Percentiles rank a stretch among this genome's conserved stretches.
Conservation (phyloP, 1,284 basidiomycete genomes). For the Inonotus obliquus region DNA sequence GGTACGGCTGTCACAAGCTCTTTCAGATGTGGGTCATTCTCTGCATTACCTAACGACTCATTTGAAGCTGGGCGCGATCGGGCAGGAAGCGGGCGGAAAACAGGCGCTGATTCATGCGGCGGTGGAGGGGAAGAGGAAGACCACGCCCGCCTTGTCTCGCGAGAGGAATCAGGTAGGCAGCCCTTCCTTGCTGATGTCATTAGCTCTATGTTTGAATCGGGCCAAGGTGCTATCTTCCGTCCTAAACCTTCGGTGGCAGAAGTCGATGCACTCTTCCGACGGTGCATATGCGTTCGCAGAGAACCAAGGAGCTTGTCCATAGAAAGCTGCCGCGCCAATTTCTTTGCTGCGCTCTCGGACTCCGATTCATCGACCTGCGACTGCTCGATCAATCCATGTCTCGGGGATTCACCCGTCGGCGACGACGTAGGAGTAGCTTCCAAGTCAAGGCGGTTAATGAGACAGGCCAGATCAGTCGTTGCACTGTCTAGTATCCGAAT, state of each 20-base stretch:
- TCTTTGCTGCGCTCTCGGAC: slow-evolving; percentile 27
- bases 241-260: slow-evolving; percentile 34
- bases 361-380: background rate
- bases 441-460: slow-evolving; percentile 70
- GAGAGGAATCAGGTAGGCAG: slow-evolving; percentile 23
- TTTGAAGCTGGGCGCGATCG: slow-evolving; percentile 27
- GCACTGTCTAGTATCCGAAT: slow-evolving; percentile 68
- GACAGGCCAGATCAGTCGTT: slow-evolving; percentile 68
- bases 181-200: slow-evolving; percentile 24
- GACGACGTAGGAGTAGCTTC: slow-evolving; percentile 60
- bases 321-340: slow-evolving; percentile 28
- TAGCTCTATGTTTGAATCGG: slow-evolving; percentile 41
- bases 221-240: slow-evolving; percentile 63
- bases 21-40: background rate
- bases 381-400: background rate
- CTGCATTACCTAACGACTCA: slow-evolving; percentile 14
- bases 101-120: slow-evolving; percentile 32
- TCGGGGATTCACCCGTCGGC: slow-evolving; percentile 1
- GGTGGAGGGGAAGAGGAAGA: slow-evolving; percentile 45
- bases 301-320: slow-evolving; percentile 49
- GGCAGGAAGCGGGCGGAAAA: slow-evolving; percentile 57
- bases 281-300: slow-evolving; percentile 55
- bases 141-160: slow-evolving; percentile 47
- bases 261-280: slow-evolving; percentile 26
- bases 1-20: slow-evolving; percentile 24